These are phyloP conservation scores for Radiomyces spectabilis DNA, from an alignment of 192 early-diverging fungal species.

Conservation along the genomic window DNA sequence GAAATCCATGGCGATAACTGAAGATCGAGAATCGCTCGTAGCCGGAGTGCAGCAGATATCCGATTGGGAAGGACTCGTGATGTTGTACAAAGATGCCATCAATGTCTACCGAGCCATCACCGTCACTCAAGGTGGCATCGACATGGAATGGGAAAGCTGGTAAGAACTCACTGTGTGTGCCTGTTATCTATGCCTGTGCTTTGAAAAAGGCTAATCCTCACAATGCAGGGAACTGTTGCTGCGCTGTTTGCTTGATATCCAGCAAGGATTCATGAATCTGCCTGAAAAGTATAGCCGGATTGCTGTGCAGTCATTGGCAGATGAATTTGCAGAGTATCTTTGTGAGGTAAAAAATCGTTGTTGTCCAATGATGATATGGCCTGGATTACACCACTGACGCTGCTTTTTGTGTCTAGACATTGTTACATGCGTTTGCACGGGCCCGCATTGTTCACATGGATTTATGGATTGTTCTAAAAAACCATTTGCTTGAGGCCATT, in stretches of 20 bases:
- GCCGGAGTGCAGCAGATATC: background rate
- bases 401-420: conserved; percentile 33
- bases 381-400: background rate
- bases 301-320: conserved; percentile 28
- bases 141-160: conserved; percentile 50
- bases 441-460: conserved; percentile 37
- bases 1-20: conserved; percentile 26
- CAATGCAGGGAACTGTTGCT: conserved; percentile 50
- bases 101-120: conserved; percentile 54
- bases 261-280: conserved; percentile 45
- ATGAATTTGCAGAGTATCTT: conserved; percentile 57
- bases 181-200: background rate
- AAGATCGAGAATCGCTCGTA: background rate
- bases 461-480: conserved; percentile 52
- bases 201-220: conserved; percentile 3
- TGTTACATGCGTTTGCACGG: conserved; percentile 59
- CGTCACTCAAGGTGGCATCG: conserved; percentile 39
- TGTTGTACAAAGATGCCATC: conserved; percentile 62
- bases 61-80: conserved; percentile 38
- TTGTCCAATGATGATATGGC: background rate
- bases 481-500: conserved; percentile 35
- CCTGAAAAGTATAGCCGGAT: conserved; percentile 31
- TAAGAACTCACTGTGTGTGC: conserved; percentile 6
- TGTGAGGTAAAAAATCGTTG: conserved; percentile 57
- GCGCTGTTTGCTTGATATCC: conserved; percentile 52